A percentile compares a stretch with the other conserved stretches of the same genome.
Conservation (phyloP, 345 rosid species). For the Kernera saxatilis region DNA sequence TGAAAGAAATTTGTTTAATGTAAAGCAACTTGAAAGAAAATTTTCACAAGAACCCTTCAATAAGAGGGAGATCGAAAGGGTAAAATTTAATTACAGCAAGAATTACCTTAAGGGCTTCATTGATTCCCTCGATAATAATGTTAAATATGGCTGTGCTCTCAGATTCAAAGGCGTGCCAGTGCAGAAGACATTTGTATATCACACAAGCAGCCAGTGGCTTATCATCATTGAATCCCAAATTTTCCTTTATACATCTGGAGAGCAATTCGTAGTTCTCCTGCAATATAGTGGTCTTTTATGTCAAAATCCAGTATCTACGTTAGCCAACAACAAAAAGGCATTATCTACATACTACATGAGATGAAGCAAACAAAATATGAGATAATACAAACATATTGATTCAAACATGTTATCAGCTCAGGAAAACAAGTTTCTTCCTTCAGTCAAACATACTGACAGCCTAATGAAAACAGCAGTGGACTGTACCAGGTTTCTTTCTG, state of each 20-base stretch:
- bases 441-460: conserved; percentile 8
- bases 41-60: conserved; percentile 8
- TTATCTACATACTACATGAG: conserved; percentile 1
- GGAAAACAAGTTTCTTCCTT: background rate
- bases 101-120: conserved; percentile 71
- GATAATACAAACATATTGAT: conserved; percentile 2
- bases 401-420: background rate
- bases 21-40: background rate
- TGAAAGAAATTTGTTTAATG: background rate
- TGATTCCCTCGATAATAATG: conserved; percentile 79
- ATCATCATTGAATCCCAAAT: conserved; percentile 67
- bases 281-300: conserved; percentile 14
- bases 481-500: conserved; percentile 78
- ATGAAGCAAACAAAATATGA: conserved; percentile 4
- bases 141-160: conserved; percentile 89
- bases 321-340: conserved; percentile 5
- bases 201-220: conserved; percentile 92
- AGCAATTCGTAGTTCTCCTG: conserved; percentile 90
- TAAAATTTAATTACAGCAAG: conserved; percentile 4
- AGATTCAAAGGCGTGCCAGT: conserved; percentile 94
- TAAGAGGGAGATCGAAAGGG: background rate
- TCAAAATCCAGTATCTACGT: conserved; percentile 2
- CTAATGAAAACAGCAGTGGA: conserved; percentile 9
- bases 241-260: conserved; percentile 80
- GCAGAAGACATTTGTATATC: conserved; percentile 81